Percentiles rank a stretch among this genome's conserved stretches.
These are phyloP conservation scores for Phylloporus sp. DNA, from an alignment of 768 basidiomycete genomes.

Conservation along the genomic window DNA sequence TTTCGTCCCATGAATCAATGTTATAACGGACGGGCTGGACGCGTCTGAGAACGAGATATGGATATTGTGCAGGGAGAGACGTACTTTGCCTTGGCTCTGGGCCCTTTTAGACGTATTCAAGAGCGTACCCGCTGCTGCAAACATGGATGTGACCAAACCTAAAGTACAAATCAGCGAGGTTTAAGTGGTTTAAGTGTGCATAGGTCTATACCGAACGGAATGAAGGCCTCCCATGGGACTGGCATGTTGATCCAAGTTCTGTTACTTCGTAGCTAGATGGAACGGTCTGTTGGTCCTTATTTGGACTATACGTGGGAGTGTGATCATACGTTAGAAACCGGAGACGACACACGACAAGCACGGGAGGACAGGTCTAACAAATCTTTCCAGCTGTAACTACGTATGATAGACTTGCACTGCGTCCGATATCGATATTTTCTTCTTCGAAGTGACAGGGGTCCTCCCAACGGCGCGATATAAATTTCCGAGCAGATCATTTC, in stretches of 20 bases:
- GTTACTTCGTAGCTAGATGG: neutral
- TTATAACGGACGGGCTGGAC: slow-evolving; percentile 76
- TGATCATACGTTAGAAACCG: too few species aligned
- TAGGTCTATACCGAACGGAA: slow-evolving; percentile 72
- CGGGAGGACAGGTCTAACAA: neutral
- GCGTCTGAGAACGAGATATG: neutral
- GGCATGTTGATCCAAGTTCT: slow-evolving; percentile 59
- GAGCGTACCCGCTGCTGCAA: slow-evolving; percentile 86
- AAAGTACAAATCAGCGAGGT: slow-evolving; percentile 9
- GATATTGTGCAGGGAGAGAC: neutral
- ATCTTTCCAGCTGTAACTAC: neutral
- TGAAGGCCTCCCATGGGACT: slow-evolving; percentile 94
- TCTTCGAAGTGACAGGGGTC: slow-evolving; percentile 1
- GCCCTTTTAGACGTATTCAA: slow-evolving; percentile 70
- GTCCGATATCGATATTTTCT: neutral
- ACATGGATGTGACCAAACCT: slow-evolving; percentile 86
- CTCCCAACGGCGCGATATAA: neutral
- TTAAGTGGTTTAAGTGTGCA: too few species aligned
- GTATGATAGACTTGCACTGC: neutral
- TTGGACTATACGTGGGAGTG: slow-evolving; percentile 12
- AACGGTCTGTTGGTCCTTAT: slow-evolving; percentile 18
- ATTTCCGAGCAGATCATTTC: neutral
- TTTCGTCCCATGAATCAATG: slow-evolving; percentile 86
- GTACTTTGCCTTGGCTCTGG: slow-evolving; percentile 90
- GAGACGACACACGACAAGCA: too few species aligned